Conservation (phyloP, 2,329 filamentous ascomycete genomes). For the Penicillium sp. region DNA sequence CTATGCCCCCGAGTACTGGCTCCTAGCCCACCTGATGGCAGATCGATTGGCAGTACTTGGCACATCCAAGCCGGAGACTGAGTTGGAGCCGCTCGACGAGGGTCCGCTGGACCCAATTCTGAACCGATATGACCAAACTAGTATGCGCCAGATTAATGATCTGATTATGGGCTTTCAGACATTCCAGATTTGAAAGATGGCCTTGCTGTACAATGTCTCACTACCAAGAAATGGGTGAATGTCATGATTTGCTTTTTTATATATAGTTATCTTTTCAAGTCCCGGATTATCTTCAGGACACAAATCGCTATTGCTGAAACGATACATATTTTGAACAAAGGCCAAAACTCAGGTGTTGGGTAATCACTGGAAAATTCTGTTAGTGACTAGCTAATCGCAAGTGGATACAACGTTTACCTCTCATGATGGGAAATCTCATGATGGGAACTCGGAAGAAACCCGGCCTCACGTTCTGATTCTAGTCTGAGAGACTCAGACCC, state of each 20-base stretch:
- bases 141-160: conserved; percentile 43
- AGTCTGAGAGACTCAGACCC: background rate
- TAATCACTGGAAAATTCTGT: background rate
- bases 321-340: conserved; percentile 1
- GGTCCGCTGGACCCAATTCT: conserved; percentile 30
- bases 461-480: conserved; percentile 4
- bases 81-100: conserved; percentile 7
- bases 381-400: background rate
- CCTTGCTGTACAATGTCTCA: background rate
- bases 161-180: conserved; percentile 39
- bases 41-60: conserved; percentile 26
- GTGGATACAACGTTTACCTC: background rate
- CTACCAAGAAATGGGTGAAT: background rate
- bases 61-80: conserved; percentile 2
- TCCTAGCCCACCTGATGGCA: conserved; percentile 35
- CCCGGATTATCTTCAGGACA: conserved; percentile 3
- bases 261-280: background rate
- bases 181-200: conserved; percentile 25
- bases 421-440: background rate
- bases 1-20: conserved; percentile 29
- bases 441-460: background rate
- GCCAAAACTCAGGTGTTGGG: background rate
- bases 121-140: conserved; percentile 42
- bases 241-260: background rate
- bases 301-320: conserved; percentile 7